Evolutionary conservation across 2,329 filamentous ascomycete species (phyloP).

Genomic region (Ophiosphaerella herpotricha): DNA sequence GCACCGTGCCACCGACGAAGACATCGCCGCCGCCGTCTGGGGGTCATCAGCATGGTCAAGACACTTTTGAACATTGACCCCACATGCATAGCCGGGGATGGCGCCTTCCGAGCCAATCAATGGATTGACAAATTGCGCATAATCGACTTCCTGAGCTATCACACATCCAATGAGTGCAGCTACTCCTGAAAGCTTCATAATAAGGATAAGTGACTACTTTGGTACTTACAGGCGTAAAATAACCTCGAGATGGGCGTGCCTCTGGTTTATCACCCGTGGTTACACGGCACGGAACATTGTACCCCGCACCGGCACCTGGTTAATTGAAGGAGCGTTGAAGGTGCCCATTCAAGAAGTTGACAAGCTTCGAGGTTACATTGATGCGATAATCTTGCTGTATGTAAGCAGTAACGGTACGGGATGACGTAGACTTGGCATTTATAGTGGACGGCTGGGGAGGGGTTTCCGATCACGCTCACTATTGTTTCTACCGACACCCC

Average conservation of each 20-base stretch:
- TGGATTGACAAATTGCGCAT: constrained; percentile 48
- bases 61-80: neutral
- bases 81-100: constrained; percentile 46
- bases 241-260: neutral
- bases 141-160: constrained; percentile 30
- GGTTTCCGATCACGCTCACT: no score
- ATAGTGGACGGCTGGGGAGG: no score
- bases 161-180: constrained; percentile 1
- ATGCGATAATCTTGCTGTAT: neutral
- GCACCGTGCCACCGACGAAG: constrained; percentile 45
- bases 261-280: neutral
- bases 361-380: constrained; percentile 30
- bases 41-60: constrained; percentile 3
- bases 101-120: constrained; percentile 56
- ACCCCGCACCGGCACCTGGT: constrained; percentile 20
- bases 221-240: neutral
- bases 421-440: neutral
- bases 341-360: neutral
- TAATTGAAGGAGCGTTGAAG: constrained; percentile 1
- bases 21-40: constrained; percentile 48
- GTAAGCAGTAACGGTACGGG: neutral
- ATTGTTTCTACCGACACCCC: no score
- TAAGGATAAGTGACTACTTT: neutral
- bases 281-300: constrained; percentile 3
- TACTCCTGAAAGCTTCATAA: neutral